These are phyloP conservation scores for Naganishia onofrii DNA, from an alignment of 768 basidiomycete genomes.

Conservation along the genomic window DNA sequence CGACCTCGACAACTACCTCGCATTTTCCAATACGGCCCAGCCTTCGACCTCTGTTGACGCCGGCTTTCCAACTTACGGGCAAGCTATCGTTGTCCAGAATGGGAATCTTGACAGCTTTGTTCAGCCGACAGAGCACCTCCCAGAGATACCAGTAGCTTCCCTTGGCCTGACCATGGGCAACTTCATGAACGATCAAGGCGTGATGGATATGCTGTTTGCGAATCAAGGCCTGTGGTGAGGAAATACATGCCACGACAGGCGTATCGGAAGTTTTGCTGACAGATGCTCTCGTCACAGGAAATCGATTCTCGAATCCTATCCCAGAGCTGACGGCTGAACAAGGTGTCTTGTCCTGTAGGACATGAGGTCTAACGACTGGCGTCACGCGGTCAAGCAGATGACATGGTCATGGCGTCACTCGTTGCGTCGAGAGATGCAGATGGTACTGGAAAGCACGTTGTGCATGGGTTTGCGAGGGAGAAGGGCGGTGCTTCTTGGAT, in stretches of 20 bases:
- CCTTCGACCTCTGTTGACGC: not conserved
- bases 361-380: no score
- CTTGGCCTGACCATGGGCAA: slow-evolving; percentile 7
- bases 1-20: slow-evolving; percentile 9
- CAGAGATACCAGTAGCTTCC: slow-evolving; percentile 12
- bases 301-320: slow-evolving; percentile 23
- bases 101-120: not conserved
- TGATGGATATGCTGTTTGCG: slow-evolving; percentile 26
- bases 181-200: slow-evolving; percentile 17
- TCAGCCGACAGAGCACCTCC: not conserved
- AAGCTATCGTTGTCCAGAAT: not conserved
- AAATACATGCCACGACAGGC: not conserved
- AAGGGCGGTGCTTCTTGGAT: no score
- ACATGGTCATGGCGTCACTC: no score
- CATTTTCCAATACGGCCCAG: not conserved
- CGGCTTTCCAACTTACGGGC: not conserved
- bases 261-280: not conserved
- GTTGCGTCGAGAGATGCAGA: no score
- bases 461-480: no score
- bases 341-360: not conserved
- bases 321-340: not conserved
- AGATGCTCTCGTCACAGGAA: not conserved
- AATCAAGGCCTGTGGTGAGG: slow-evolving; percentile 22
- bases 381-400: no score
- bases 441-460: no score